Conservation (phyloP, 1,284 basidiomycete genomes). For the Cutaneotrichosporon arboriforme region DNA sequence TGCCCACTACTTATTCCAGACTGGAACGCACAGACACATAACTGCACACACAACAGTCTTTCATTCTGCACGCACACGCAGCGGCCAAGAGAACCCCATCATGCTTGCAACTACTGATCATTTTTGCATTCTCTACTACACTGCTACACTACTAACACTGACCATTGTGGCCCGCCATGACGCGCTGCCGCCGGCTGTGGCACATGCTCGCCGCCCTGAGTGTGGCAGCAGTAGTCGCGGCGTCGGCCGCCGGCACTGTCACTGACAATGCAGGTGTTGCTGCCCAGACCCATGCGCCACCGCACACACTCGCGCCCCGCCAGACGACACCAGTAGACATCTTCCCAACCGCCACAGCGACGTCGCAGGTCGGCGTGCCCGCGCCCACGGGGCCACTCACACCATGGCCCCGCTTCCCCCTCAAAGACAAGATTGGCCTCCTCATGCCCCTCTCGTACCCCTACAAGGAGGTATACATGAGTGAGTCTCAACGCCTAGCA, state of each 20-base stretch:
- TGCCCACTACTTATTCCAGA: not conserved
- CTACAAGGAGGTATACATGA: conserved; percentile 28
- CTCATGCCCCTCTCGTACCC: conserved; percentile 44
- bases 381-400: not conserved
- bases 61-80: too few species aligned
- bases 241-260: too few species aligned
- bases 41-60: too few species aligned
- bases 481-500: conserved; percentile 16
- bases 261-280: too few species aligned
- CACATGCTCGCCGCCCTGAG: too few species aligned
- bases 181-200: not conserved
- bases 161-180: not conserved
- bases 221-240: too few species aligned
- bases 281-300: not conserved
- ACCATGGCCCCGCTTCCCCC: conserved; percentile 20
- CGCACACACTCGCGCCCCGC: not conserved
- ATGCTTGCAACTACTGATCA: too few species aligned
- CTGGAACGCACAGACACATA: not conserved
- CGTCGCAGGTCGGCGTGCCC: not conserved
- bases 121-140: not conserved
- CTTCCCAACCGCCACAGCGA: not conserved
- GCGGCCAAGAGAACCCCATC: too few species aligned
- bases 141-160: not conserved
- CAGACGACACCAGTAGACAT: not conserved
- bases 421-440: conserved; percentile 38